Evolutionary conservation across 2,329 filamentous ascomycete species (phyloP).

Genomic region (Trichophyton simii): DNA sequence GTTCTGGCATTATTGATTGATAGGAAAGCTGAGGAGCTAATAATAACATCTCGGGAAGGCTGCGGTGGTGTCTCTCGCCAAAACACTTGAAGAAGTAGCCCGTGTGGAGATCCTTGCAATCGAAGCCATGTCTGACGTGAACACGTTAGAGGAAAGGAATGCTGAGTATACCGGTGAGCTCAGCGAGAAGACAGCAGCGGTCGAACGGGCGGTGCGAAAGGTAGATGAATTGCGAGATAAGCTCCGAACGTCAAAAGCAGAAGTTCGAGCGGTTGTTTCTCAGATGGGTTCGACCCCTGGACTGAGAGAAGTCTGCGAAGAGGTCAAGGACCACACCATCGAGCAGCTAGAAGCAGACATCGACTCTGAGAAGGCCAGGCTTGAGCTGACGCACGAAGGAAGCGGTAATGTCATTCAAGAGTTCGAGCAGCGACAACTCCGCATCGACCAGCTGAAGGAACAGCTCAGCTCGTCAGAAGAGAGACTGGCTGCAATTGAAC

Average conservation of each 20-base stretch:
- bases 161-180: conserved; percentile 41
- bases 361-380: conserved; percentile 56
- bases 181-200: conserved; percentile 19
- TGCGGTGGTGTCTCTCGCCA: conserved; percentile 47
- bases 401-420: conserved; percentile 64
- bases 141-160: conserved; percentile 56
- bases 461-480: conserved; percentile 46
- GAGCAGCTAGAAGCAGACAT: conserved; percentile 63
- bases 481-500: conserved; percentile 44
- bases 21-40: neutral
- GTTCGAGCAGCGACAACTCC: conserved; percentile 57
- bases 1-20: neutral
- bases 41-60: neutral
- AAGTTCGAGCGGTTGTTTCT: conserved; percentile 9
- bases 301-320: conserved; percentile 1
- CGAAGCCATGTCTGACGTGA: conserved; percentile 72
- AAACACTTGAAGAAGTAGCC: conserved; percentile 50
- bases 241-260: conserved; percentile 12
- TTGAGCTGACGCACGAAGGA: conserved; percentile 68
- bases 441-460: conserved; percentile 54
- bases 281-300: conserved; percentile 16
- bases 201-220: conserved; percentile 20
- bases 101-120: conserved; percentile 58
- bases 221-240: conserved; percentile 6
- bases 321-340: conserved; percentile 36